phyloP scores from a whole-genome alignment of 179 eudicot species.

The Patellifolia procumbens region DNA sequence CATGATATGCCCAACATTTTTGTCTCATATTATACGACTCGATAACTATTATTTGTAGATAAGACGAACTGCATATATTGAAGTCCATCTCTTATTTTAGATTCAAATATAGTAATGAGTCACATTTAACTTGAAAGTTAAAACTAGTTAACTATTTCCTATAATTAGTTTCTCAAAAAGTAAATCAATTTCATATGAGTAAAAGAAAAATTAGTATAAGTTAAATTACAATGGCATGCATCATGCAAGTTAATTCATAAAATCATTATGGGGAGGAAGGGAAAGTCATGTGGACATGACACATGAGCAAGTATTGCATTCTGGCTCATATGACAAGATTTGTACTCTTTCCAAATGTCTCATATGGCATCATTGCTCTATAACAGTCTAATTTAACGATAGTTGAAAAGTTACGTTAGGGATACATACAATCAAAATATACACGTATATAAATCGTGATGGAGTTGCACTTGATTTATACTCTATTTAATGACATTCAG shows the following conservation, averaged over 20 bases:
- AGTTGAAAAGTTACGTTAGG: background rate
- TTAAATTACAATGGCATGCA: background rate
- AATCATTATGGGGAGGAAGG: background rate
- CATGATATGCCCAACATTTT: too few relatives aligned
- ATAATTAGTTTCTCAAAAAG: too few relatives aligned
- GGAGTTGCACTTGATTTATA: too few relatives aligned
- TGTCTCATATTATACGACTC: too few relatives aligned
- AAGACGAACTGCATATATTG: too few relatives aligned
- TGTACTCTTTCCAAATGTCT: conserved; percentile 16
- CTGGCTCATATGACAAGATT: background rate
- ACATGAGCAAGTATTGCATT: conserved; percentile 7
- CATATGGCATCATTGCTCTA: conserved; percentile 2
- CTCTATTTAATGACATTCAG: background rate
- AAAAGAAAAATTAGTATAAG: too few relatives aligned
- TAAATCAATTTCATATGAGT: too few relatives aligned
- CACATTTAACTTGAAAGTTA: too few relatives aligned
- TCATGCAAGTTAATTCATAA: background rate
- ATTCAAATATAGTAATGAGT: too few relatives aligned
- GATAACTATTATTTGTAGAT: too few relatives aligned
- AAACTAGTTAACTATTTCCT: too few relatives aligned
- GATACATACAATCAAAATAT: background rate
- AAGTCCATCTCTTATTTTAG: too few relatives aligned
- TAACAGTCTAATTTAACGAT: background rate
- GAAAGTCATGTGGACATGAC: conserved; percentile 10
- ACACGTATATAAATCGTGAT: background rate